Percentiles rank a stretch among this genome's conserved stretches.
Conservation (phyloP, 495 filamentous ascomycete species). For the Neurospora tetraspora region DNA sequence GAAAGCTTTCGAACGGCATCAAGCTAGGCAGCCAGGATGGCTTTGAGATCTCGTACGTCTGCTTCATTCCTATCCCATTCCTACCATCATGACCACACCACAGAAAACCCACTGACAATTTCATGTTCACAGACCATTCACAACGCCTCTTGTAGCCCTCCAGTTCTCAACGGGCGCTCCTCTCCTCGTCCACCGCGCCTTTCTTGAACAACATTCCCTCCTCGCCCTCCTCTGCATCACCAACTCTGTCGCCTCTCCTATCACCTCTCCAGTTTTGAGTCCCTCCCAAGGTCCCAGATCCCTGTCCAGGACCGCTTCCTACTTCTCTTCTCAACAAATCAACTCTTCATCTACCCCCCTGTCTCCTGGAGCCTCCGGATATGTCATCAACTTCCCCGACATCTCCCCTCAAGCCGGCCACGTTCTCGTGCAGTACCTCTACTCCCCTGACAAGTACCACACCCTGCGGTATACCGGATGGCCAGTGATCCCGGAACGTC, state of each 20-base stretch:
- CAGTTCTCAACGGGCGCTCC: constrained; percentile 6
- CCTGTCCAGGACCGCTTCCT: background rate
- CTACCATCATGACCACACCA: background rate
- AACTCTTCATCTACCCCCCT: background rate
- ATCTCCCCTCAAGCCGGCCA: constrained; percentile 16
- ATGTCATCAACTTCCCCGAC: background rate
- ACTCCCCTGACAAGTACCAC: constrained; percentile 1
- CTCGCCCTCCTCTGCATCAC: constrained; percentile 3
- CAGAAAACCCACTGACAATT: background rate
- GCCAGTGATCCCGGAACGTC: background rate
- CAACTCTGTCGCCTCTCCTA: background rate
- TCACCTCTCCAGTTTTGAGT: background rate
- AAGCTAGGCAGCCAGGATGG: background rate
- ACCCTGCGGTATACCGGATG: background rate
- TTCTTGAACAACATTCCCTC: constrained; percentile 7
- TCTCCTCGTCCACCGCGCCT: constrained; percentile 7
- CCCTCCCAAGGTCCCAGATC: background rate
- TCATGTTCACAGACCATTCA: constrained; percentile 15
- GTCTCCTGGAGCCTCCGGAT: background rate
- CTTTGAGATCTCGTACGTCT: background rate
- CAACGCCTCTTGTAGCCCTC: constrained; percentile 7
- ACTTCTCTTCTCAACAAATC: background rate
- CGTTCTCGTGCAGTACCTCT: constrained; percentile 21
- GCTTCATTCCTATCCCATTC: background rate
- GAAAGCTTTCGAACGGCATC: background rate